These are phyloP conservation scores for Solanum peruvianum DNA, from an alignment of 257 asterid species.

Conservation along the genomic window DNA sequence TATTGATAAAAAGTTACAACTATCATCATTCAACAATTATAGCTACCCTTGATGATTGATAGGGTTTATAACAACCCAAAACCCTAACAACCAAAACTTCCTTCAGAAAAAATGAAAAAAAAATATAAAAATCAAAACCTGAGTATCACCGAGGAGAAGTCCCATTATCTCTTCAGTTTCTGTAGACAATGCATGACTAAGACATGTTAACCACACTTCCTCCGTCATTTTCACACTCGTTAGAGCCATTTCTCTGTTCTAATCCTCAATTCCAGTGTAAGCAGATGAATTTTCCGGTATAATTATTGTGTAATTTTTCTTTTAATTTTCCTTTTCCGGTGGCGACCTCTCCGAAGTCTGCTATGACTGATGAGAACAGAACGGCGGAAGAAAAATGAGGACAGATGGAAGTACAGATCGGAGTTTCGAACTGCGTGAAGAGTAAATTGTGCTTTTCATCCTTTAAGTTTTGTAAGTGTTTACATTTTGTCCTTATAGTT, in stretches of 20 bases:
- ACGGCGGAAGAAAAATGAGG: not conserved
- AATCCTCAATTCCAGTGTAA: not conserved
- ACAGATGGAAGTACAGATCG: not conserved
- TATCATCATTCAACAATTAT: not conserved
- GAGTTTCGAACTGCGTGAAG: not conserved
- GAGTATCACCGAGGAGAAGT: constrained; percentile 92
- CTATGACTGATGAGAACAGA: not conserved
- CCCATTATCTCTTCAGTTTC: constrained; percentile 99
- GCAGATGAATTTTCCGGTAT: not conserved
- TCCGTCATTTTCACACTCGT: constrained; percentile 93
- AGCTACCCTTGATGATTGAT: not conserved
- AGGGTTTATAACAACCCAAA: not conserved
- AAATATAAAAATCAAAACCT: constrained; percentile 26
- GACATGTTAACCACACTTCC: constrained; percentile 96
- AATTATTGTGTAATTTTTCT: not conserved
- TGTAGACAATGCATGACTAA: constrained; percentile 99
- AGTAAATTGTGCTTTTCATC: not conserved
- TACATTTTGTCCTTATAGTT: not conserved
- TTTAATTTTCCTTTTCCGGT: not conserved
- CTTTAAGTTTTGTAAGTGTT: not conserved
- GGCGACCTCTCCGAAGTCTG: not conserved
- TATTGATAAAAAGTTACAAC: not conserved
- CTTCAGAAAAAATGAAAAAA: not conserved
- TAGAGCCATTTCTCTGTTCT: constrained; percentile 46
- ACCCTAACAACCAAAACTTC: not conserved